These are phyloP conservation scores for Stentor roeselii DNA, from an alignment of 73 alveolate species.

Conservation along the genomic window DNA sequence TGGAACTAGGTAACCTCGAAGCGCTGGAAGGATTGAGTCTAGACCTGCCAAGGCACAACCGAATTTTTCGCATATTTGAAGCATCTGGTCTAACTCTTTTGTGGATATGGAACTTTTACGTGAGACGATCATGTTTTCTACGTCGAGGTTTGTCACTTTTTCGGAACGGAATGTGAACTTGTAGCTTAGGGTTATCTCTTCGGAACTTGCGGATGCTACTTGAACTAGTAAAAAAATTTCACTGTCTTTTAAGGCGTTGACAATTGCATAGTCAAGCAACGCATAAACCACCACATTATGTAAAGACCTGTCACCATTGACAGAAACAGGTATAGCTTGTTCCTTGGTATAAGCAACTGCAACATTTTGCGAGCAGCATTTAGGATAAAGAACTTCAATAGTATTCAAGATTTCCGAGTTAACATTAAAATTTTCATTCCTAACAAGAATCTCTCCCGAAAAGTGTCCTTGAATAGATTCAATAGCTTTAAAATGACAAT, in stretches of 20 bases:
- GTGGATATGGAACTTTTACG: background rate
- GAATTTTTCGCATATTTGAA: background rate
- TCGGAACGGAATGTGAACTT: background rate
- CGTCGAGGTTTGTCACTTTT: background rate
- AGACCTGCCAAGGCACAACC: background rate
- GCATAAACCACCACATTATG: background rate
- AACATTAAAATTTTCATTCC: background rate
- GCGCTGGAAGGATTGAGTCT: background rate
- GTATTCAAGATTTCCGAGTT: constrained; percentile 3
- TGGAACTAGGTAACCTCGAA: background rate
- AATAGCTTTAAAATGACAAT: background rate
- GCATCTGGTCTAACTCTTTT: background rate
- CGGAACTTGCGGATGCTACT: background rate
- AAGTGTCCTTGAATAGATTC: background rate
- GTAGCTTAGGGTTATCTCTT: background rate
- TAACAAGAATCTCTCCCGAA: background rate
- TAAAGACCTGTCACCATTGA: background rate
- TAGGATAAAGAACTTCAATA: background rate
- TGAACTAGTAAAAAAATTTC: constrained; percentile 4
- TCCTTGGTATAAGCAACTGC: background rate
- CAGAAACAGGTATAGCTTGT: background rate
- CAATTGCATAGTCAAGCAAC: background rate
- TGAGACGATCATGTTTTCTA: background rate
- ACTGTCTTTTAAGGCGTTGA: background rate
- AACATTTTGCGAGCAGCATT: background rate